Evolutionary conservation across 345 rosid species (phyloP).

Genomic region (Hirschfeldia incana): DNA sequence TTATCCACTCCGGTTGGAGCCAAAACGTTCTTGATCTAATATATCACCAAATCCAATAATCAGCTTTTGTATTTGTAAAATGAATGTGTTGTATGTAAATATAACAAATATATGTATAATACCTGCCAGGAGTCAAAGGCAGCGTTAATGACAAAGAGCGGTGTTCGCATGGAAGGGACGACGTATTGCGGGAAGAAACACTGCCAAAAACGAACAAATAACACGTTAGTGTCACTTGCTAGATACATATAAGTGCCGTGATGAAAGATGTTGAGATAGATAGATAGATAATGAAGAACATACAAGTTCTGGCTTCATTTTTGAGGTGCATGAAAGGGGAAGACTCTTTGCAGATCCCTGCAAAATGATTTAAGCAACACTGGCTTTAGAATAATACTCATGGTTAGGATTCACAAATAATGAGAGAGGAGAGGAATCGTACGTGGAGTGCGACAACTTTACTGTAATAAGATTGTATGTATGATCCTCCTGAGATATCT

Average conservation of each 20-base stretch:
- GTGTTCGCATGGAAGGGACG: slow-evolving; percentile 58
- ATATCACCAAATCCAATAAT: neutral
- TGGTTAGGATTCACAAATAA: neutral
- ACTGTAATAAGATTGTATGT: slow-evolving; percentile 58
- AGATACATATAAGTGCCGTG: neutral
- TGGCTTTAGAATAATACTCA: neutral
- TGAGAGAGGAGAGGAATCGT: slow-evolving; percentile 12
- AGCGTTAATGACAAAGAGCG: slow-evolving; percentile 79
- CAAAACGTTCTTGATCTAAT: slow-evolving; percentile 74
- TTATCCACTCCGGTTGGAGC: slow-evolving; percentile 79
- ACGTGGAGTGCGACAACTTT: slow-evolving; percentile 80
- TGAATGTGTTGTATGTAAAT: neutral
- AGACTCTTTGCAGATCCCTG: slow-evolving; percentile 81
- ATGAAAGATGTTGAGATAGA: neutral
- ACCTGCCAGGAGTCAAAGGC: slow-evolving; percentile 98
- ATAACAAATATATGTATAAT: neutral
- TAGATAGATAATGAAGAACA: neutral
- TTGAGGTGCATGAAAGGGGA: slow-evolving; percentile 78
- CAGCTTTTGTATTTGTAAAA: neutral
- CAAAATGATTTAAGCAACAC: neutral
- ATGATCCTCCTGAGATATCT: slow-evolving; percentile 68
- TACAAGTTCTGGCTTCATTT: slow-evolving; percentile 67
- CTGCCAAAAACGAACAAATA: slow-evolving; percentile 38
- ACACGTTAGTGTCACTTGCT: neutral
- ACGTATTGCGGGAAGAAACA: slow-evolving; percentile 95